Base-by-base conservation (phyloP, 306 rosid species). In the Hippophae tibetana region DNA sequence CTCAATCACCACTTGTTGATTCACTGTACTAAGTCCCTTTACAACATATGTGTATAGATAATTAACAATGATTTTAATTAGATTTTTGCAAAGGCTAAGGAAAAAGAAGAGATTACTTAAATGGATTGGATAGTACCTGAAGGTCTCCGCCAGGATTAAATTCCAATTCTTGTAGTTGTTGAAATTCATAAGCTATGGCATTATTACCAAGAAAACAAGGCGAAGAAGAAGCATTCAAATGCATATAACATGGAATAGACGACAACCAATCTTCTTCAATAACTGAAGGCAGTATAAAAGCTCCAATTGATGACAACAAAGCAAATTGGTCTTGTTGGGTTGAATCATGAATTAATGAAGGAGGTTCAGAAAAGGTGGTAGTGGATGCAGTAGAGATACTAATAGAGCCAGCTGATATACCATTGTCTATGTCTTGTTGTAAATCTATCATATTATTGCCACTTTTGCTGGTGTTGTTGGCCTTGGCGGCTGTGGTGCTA, bases 261-360 rank as follows among this genome's bases (percentile, higher is more conserved):
- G 93, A 82, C 73, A 85, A 71, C 78, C 95, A 81, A 57, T 85
- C 96, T 47, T 85, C 95, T 47, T 87, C 89, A 50, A 83, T 78
- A 47, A 81, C 73, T 1, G 96, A 66, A 12, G 86, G 64, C 41
- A 83, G 67, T 60, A 84, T 67, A 47, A 87, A 79, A 45, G 79
- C 66, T 11, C 72, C 69, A 43, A 81, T 64, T 7, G 72, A 48
- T 18, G 82, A 78, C 43, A 86, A 74, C 67, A 84, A 76, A 61
- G 73, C 86, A 43, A 76, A 83, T 13, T 85, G 82, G 25, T 84
- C 82, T 40, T 80, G 78, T 44, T 76, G 92, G 49, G 57, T 66
- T 52, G 69, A 58, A 27, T 18, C 23, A 18, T 83, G 76, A 63
- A 73, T 27, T 51, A 53, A 31, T 31, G 38, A 76, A 3, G 70